Base-by-base conservation (phyloP, 306 rosid species). In the Pyrus bretschneideri region DNA sequence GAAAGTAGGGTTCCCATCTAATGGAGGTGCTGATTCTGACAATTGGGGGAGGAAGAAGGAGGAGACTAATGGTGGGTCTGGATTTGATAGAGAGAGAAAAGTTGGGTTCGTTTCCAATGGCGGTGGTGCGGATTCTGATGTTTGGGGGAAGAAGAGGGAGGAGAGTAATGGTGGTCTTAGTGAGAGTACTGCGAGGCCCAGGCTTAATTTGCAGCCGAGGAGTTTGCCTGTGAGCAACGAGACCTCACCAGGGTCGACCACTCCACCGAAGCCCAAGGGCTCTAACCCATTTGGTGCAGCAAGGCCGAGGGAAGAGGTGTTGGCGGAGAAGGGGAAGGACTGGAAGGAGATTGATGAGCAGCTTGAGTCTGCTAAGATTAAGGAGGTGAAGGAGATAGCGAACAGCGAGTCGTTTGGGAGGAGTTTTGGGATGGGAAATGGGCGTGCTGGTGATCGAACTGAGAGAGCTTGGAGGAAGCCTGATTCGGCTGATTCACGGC, bases 261-360 rank as follows among this genome's bases (percentile, higher is more conserved):
- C 69, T 19, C 81, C 30, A 23, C 79, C 62, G 3, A 94, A 84
- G 87, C 90, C 91, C 1, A 87, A 86, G 83, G 87, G 91, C 11
- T 35, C 89, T 4, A 91, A 84, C 58, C 98, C 96, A 0, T 94
- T 94, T 22, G 98, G 98, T 6, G 93, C 75, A 42, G 98, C 97
- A 0, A 90, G 96, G 87, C 98, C 98, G 3, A 92, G 97, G 61
- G 98, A 94, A 81, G 91, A 94, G 88, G 98, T 94, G 61, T 85
- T 94, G 90, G 97, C 95, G 0, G 96, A 88, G 90, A 90, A 94
- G 55, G 98, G 96, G 40, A 89, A 86, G 72, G 97, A 94, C 77
- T 92, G 93, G 95, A 94, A 92, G 90, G 88, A 89, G 88, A 87
- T 92, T 81, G 96, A 94, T 51, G 95, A 92, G 83, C 84, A 94